Conservation (phyloP, 176 grass and related monocot species). For the Musa beccarii region DNA sequence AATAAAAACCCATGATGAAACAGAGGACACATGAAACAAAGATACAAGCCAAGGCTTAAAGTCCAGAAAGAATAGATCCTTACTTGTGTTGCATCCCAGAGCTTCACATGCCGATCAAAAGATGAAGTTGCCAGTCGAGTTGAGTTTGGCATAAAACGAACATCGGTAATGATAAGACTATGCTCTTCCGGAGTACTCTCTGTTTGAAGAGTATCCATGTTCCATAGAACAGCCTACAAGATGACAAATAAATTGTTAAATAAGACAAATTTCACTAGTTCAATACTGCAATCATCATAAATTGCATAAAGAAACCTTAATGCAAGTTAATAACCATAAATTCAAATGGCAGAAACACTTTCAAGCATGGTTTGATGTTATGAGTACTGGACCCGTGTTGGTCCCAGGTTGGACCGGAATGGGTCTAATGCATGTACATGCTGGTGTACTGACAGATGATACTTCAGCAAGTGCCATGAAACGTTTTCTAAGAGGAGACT, state of each 20-base stretch:
- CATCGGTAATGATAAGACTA: constrained; percentile 59
- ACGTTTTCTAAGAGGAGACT: too few relatives aligned
- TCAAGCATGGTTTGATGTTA: too few relatives aligned
- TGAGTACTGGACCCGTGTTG: too few relatives aligned
- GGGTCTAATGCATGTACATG: too few relatives aligned
- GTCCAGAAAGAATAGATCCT: constrained; percentile 19
- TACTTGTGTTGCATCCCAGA: constrained; percentile 88
- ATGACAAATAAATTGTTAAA: not conserved
- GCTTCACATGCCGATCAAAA: constrained; percentile 75
- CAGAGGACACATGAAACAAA: not conserved
- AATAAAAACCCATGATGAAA: not conserved
- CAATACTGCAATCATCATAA: not conserved
- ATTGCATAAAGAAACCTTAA: not conserved
- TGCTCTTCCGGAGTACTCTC: constrained; percentile 75
- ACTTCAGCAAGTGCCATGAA: too few relatives aligned
- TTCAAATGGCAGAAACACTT: too few relatives aligned
- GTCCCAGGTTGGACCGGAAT: too few relatives aligned
- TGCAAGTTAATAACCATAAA: not conserved
- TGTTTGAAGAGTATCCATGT: constrained; percentile 89
- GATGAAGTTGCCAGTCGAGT: constrained; percentile 87
- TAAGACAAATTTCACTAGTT: not conserved
- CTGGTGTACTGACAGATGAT: too few relatives aligned
- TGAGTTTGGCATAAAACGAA: constrained; percentile 86
- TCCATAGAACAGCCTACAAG: constrained; percentile 81
- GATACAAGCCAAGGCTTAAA: not conserved